A percentile compares a stretch with the other conserved stretches of the same genome.
Evolutionary conservation across 768 basidiomycete genomes (phyloP).

Genomic region (Serendipita sp.): DNA sequence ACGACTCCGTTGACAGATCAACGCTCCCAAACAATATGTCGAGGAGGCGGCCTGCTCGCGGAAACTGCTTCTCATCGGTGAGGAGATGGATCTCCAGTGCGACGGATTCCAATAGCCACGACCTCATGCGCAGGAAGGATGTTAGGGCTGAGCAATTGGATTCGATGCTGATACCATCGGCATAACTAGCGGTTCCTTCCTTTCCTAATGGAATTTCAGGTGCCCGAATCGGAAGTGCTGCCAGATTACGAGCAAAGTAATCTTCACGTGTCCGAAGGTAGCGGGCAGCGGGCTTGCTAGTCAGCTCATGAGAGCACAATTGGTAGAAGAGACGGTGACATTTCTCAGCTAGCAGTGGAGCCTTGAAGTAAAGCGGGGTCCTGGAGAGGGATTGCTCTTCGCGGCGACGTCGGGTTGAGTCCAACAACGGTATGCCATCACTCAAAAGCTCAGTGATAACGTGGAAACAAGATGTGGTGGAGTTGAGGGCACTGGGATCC

Average conservation of each 20-base stretch:
- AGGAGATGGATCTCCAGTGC: constrained; percentile 82
- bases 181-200: constrained; percentile 46
- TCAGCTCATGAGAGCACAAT: constrained; percentile 72
- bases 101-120: constrained; percentile 69
- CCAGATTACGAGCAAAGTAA: constrained; percentile 79
- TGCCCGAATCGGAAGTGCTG: constrained; percentile 45
- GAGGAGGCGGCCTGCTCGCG: constrained; percentile 57
- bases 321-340: constrained; percentile 73
- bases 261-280: constrained; percentile 80
- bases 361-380: constrained; percentile 17
- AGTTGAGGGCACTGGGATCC: constrained; percentile 61
- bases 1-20: constrained; percentile 23
- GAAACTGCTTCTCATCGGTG: constrained; percentile 60
- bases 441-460: constrained; percentile 66
- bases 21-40: constrained; percentile 59
- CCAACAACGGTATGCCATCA: constrained; percentile 41
- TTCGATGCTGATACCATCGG: constrained; percentile 50
- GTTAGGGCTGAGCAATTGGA: constrained; percentile 54
- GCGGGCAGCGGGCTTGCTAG: constrained; percentile 64
- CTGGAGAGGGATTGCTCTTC: neutral
- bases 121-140: constrained; percentile 67
- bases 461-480: constrained; percentile 58
- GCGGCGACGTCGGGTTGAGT: constrained; percentile 17
- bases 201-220: constrained; percentile 30
- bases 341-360: constrained; percentile 72